Percentiles rank a stretch among this genome's conserved stretches.
Evolutionary conservation across 2,329 filamentous ascomycete genomes (phyloP).

Genomic region (Claviceps maximensis): DNA sequence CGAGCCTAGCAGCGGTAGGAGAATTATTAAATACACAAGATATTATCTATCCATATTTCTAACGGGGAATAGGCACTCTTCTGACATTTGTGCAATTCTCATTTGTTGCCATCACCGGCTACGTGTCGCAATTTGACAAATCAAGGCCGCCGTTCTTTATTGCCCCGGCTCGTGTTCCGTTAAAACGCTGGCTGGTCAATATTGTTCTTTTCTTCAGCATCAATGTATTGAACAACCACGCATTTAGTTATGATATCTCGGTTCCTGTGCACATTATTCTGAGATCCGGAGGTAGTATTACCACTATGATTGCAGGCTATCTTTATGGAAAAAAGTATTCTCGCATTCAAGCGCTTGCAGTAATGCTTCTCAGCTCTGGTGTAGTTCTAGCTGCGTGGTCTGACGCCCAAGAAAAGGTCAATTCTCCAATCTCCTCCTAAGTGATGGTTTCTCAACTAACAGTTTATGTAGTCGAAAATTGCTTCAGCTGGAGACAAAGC

Average conservation of each 20-base stretch:
- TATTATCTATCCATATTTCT: conserved; percentile 1
- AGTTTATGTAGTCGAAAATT: background rate
- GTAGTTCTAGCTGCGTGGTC: conserved; percentile 83
- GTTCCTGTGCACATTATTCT: conserved; percentile 96
- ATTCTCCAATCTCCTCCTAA: conserved; percentile 6
- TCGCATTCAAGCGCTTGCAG: conserved; percentile 64
- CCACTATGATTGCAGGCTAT: conserved; percentile 84
- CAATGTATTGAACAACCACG: conserved; percentile 94
- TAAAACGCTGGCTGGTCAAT: conserved; percentile 76
- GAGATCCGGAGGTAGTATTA: conserved; percentile 87
- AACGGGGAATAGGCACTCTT: conserved; percentile 49
- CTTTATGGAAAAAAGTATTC: conserved; percentile 78
- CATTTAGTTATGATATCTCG: conserved; percentile 92
- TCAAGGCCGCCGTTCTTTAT: conserved; percentile 59
- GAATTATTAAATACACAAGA: background rate
- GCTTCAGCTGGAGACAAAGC: conserved; percentile 1
- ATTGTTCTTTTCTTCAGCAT: conserved; percentile 85
- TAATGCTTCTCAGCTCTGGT: conserved; percentile 70
- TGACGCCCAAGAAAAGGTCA: conserved; percentile 72
- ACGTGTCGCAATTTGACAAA: conserved; percentile 59
- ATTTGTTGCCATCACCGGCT: conserved; percentile 67
- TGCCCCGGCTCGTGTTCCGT: conserved; percentile 63
- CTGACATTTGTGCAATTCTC: conserved; percentile 83
- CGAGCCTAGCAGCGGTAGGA: conserved; percentile 67
- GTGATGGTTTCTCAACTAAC: background rate